phyloP scores from a whole-genome alignment of 2,329 filamentous ascomycete genomes.

The Ophiostoma tasmaniense region DNA sequence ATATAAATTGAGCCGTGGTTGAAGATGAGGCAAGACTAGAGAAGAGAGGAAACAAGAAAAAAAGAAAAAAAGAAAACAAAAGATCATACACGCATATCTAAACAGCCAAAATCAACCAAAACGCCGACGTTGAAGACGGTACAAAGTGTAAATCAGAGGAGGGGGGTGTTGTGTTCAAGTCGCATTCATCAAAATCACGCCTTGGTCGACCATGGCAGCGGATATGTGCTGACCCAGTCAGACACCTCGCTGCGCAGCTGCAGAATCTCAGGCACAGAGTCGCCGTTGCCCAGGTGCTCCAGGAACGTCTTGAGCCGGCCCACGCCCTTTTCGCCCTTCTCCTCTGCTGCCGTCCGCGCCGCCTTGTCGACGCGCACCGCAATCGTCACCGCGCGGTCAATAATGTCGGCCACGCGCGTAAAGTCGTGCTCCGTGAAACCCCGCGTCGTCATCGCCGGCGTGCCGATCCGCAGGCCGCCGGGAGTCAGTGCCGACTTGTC shows the following conservation, averaged over 20 bases:
- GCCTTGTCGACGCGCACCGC: constrained; percentile 67
- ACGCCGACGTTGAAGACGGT: constrained; percentile 7
- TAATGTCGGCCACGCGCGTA: constrained; percentile 72
- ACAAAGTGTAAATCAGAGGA: not conserved
- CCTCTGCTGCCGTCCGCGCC: constrained; percentile 59
- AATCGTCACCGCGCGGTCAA: constrained; percentile 74
- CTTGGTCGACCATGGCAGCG: constrained; percentile 54
- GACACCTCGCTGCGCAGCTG: constrained; percentile 67
- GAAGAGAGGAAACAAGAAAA: not conserved
- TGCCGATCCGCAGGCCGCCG: constrained; percentile 86
- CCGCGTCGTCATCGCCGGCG: constrained; percentile 93
- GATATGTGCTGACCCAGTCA: constrained; percentile 68
- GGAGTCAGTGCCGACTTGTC: constrained; percentile 91
- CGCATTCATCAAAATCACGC: not conserved
- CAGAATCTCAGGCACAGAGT: constrained; percentile 61
- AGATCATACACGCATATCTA: not conserved
- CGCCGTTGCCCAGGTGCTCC: constrained; percentile 58
- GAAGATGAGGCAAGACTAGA: not conserved
- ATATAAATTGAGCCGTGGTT: not conserved
- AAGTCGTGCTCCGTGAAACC: constrained; percentile 91
- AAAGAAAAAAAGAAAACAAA: not conserved
- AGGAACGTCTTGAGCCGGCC: constrained; percentile 59
- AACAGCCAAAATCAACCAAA: constrained; percentile 2
- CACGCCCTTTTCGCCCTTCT: constrained; percentile 56
- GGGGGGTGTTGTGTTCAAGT: not conserved